Conservation (phyloP, 2,329 filamentous ascomycete species). For the Sordariomycetes sp. region DNA sequence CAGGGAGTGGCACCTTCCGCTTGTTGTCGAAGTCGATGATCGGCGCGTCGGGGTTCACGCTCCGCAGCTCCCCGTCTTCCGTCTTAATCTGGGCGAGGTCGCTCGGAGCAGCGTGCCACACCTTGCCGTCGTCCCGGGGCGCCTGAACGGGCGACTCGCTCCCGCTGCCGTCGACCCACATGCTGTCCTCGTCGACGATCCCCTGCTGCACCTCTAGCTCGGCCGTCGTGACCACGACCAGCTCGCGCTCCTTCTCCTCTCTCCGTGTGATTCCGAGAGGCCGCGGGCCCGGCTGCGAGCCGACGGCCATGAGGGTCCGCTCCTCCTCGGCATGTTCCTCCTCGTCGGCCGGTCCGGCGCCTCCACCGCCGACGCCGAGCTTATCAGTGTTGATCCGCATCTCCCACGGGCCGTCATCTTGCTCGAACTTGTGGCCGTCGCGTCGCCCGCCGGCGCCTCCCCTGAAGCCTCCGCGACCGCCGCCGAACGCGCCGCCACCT, state of each 20-base stretch:
- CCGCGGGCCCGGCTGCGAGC: constrained; percentile 4
- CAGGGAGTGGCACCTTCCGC: constrained; percentile 10
- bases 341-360: constrained; percentile 16
- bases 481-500: constrained; percentile 9
- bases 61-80: constrained; percentile 24
- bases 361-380: constrained; percentile 25
- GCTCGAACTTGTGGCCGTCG: constrained; percentile 8
- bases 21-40: constrained; percentile 25
- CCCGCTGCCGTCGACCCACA: constrained; percentile 26
- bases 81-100: constrained; percentile 25
- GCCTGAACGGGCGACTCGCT: constrained; percentile 11
- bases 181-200: constrained; percentile 28
- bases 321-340: constrained; percentile 18
- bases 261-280: constrained; percentile 14
- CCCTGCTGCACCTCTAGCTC: constrained; percentile 42
- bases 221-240: constrained; percentile 40
- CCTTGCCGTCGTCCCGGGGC: constrained; percentile 19
- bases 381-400: constrained; percentile 42
- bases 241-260: constrained; percentile 38
- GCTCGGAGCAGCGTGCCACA: constrained; percentile 28
- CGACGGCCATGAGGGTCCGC: constrained; percentile 7
- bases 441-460: constrained; percentile 14
- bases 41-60: constrained; percentile 15
- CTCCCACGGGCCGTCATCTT: constrained; percentile 21
- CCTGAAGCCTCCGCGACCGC: constrained; percentile 14